phyloP scores from a whole-genome alignment of 257 asterid species.

The Solanum peruvianum region DNA sequence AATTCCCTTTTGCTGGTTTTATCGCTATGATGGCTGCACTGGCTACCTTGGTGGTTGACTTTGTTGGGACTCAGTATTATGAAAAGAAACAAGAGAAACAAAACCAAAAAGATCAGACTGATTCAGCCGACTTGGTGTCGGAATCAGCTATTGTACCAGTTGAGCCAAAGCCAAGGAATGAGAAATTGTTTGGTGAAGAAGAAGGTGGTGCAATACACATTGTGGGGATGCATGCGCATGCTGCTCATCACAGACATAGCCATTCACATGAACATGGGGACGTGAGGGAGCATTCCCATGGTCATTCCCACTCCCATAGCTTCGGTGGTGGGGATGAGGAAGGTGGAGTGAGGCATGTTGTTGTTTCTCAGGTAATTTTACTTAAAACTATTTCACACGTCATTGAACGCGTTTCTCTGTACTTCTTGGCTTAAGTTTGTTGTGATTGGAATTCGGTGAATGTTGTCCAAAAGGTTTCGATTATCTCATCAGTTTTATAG shows the following conservation, averaged over 20 bases:
- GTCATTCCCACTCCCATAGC: slow-evolving; percentile 49
- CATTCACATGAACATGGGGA: slow-evolving; percentile 55
- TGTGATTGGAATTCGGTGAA: background rate
- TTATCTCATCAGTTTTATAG: background rate
- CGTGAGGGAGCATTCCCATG: slow-evolving; percentile 25
- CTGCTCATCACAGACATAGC: slow-evolving; percentile 77
- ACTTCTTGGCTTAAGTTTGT: background rate
- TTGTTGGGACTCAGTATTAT: slow-evolving; percentile 85
- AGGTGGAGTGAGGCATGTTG: slow-evolving; percentile 49
- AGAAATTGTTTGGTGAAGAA: slow-evolving; percentile 69
- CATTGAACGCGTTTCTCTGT: background rate
- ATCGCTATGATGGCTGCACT: slow-evolving; percentile 94
- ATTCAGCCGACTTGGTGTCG: slow-evolving; percentile 22
- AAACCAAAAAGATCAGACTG: slow-evolving; percentile 16
- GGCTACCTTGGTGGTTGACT: slow-evolving; percentile 73
- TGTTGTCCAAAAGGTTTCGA: background rate
- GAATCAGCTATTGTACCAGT: slow-evolving; percentile 51
- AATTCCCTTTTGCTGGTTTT: slow-evolving; percentile 89
- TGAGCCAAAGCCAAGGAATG: slow-evolving; percentile 20
- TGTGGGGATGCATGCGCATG: slow-evolving; percentile 87
- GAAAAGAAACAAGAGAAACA: slow-evolving; percentile 66
- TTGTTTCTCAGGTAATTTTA: slow-evolving; percentile 73
- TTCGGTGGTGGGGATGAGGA: slow-evolving; percentile 46
- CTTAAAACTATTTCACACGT: background rate
- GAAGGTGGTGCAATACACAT: slow-evolving; percentile 84